phyloP scores from a whole-genome alignment of 805 yeast genomes.

The Lachancea lanzarotensis region DNA sequence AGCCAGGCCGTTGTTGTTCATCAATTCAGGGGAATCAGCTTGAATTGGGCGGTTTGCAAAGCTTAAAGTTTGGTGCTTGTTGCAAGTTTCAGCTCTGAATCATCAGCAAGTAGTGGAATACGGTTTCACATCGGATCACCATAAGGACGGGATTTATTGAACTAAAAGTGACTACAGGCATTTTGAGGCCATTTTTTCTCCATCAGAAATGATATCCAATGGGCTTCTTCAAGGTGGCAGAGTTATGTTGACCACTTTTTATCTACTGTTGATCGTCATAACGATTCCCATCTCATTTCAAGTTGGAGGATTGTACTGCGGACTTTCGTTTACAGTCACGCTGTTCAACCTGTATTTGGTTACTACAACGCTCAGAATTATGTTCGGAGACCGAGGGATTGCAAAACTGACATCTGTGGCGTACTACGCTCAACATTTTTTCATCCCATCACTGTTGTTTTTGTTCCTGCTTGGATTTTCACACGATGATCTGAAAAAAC shows the following conservation, averaged over 20 bases:
- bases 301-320: slow-evolving; percentile 87
- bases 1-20: no score
- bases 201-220: slow-evolving; percentile 10
- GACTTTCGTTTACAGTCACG: slow-evolving; percentile 74
- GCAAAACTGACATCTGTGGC: slow-evolving; percentile 35
- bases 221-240: slow-evolving; percentile 24
- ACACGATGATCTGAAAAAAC: slow-evolving; percentile 24
- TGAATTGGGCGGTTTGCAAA: background rate
- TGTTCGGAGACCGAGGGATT: slow-evolving; percentile 28
- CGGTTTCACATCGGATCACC: background rate
- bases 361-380: slow-evolving; percentile 64
- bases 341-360: slow-evolving; percentile 63
- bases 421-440: slow-evolving; percentile 74
- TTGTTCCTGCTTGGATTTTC: slow-evolving; percentile 54
- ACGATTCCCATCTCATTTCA: slow-evolving; percentile 92
- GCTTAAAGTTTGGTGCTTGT: background rate
- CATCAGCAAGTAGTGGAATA: background rate
- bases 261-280: slow-evolving; percentile 61
- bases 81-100: background rate
- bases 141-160: background rate
- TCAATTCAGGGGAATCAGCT: background rate
- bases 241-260: slow-evolving; percentile 46
- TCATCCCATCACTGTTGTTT: slow-evolving; percentile 76
- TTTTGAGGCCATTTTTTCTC: no score
- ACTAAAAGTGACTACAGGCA: background rate